These are phyloP conservation scores for Pestalotiopsis sp. DNA, from an alignment of 2,329 filamentous ascomycete species.

Conservation along the genomic window DNA sequence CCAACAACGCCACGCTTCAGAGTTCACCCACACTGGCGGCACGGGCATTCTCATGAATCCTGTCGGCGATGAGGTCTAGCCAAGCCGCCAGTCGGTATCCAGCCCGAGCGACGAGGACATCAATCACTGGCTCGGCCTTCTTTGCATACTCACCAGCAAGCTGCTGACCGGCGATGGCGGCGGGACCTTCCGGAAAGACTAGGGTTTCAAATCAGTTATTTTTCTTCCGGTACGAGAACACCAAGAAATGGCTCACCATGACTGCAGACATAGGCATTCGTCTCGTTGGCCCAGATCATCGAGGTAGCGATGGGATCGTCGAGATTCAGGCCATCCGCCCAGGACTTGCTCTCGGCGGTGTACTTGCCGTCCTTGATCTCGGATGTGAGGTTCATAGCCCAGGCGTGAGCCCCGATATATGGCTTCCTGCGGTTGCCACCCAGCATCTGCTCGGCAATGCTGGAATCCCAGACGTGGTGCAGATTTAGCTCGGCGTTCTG, in stretches of 20 bases:
- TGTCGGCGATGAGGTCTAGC: conserved; percentile 63
- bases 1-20: conserved; percentile 23
- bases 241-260: conserved; percentile 48
- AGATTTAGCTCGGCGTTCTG: conserved; percentile 62
- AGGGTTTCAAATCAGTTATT: conserved; percentile 1
- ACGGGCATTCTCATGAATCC: conserved; percentile 25
- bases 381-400: conserved; percentile 58
- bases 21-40: conserved; percentile 29
- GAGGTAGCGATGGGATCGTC: conserved; percentile 57
- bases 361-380: conserved; percentile 62
- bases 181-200: conserved; percentile 65
- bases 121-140: conserved; percentile 64
- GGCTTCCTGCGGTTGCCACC: conserved; percentile 55
- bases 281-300: conserved; percentile 65
- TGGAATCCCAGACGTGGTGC: conserved; percentile 74
- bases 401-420: conserved; percentile 53
- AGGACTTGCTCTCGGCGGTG: conserved; percentile 47
- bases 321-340: conserved; percentile 62
- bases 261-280: conserved; percentile 64
- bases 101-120: conserved; percentile 68
- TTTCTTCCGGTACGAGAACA: neutral
- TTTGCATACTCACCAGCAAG: conserved; percentile 66
- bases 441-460: conserved; percentile 67
- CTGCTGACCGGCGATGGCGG: conserved; percentile 61
- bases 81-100: conserved; percentile 71